These are phyloP conservation scores for Cladophialophora exuberans DNA, from an alignment of 2,329 filamentous ascomycete species.

Conservation along the genomic window DNA sequence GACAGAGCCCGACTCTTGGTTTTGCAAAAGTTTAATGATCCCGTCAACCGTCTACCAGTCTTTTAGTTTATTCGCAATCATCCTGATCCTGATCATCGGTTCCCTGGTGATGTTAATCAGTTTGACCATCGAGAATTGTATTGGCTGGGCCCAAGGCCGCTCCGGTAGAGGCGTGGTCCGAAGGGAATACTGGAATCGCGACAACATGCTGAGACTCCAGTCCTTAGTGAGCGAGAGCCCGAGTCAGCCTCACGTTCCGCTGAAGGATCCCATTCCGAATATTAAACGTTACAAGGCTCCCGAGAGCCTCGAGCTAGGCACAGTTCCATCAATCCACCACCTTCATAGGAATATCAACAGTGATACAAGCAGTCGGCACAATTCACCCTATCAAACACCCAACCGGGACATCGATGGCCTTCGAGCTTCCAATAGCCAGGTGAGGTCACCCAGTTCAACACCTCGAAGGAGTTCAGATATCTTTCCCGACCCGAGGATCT, in stretches of 20 bases:
- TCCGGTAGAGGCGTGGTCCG: conserved; percentile 1
- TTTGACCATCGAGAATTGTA: conserved; percentile 14
- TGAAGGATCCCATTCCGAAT: neutral
- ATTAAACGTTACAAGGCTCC: neutral
- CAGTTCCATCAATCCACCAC: neutral
- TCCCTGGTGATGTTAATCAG: conserved; percentile 12
- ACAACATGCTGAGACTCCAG: conserved; percentile 24
- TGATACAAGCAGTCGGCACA: neutral
- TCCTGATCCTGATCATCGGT: conserved; percentile 22
- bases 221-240: neutral
- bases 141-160: neutral
- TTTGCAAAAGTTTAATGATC: conserved; percentile 26
- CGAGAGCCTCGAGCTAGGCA: neutral
- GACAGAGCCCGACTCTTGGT: conserved; percentile 20
- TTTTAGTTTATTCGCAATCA: conserved; percentile 20
- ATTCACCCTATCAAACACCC: neutral
- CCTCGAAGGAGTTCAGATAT: neutral
- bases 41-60: conserved; percentile 23
- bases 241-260: neutral
- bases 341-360: neutral
- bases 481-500: neutral
- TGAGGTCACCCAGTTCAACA: neutral
- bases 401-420: neutral
- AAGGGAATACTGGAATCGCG: conserved; percentile 17
- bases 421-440: neutral